Base-by-base conservation (phyloP, 768 basidiomycete species). In the Cystobasidium tubakii region DNA sequence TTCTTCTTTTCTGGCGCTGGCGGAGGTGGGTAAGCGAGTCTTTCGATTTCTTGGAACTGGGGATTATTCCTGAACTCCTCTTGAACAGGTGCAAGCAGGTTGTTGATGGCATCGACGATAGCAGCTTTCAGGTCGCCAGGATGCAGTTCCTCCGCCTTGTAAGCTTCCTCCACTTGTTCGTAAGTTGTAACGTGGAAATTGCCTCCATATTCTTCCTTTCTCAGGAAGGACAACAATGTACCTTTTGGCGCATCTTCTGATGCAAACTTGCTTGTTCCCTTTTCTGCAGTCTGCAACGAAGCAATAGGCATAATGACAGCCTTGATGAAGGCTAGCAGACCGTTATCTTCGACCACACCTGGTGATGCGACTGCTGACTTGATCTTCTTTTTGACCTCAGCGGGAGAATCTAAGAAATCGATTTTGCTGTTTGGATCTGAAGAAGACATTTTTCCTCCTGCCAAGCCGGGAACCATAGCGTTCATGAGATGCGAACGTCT, bases 401-500 rank as follows among this genome's bases (percentile, higher is more conserved):
- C 89, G 0, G 93, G 88, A 1, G 87, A 81, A 81, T 98, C 95
- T 75, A 99, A 87, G 82, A 98, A 91, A 83, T 99, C 96, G 81
- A 98, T 95, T 82, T 99, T 99, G 76, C 90, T 93, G 81, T 96
- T 91, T 34, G 92, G 92, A 78, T 98, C 95, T 0, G 95, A 98
- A 0, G 93, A 89, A 19, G 93, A 96, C 96, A 99, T 98, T 81
- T 99, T 99, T 21, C 92, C 83, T 76, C 83, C 83, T 62, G 81
- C 82, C n/a, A 84, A 74, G 1, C 78, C 78, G 62, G 79, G 78
- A 0, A 98, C 92, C 94, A 98, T 98, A 39, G 86, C 84, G 82
- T 97, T 99, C 96, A 99, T 99, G 55, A 99, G 85, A 81, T 99
- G 96, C 0, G 94, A 90, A 39, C 95, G 91, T 82, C 96, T 97